Percentiles rank a stretch among this genome's conserved stretches.
Conservation (phyloP, 2,329 filamentous ascomycete genomes). For the Fusarium tuaranense region DNA sequence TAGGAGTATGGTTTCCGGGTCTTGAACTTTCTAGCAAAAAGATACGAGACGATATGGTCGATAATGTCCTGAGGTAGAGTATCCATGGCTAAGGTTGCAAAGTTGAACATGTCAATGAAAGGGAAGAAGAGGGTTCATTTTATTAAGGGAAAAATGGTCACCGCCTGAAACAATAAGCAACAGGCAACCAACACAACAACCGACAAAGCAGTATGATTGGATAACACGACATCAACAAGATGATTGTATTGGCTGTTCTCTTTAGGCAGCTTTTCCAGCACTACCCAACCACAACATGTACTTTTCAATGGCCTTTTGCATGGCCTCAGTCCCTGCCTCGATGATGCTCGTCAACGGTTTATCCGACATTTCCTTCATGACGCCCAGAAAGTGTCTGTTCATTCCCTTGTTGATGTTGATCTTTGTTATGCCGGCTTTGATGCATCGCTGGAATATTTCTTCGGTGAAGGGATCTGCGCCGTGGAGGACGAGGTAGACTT, state of each 20-base stretch:
- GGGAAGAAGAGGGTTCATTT: not conserved
- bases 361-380: slow-evolving; percentile 58
- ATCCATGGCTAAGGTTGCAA: not conserved
- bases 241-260: not conserved
- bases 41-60: slow-evolving; percentile 3
- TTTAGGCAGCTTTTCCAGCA: slow-evolving; percentile 56
- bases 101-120: not conserved
- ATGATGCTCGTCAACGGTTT: slow-evolving; percentile 61
- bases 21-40: not conserved
- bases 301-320: slow-evolving; percentile 61
- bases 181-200: not conserved
- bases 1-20: not conserved
- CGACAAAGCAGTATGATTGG: not conserved
- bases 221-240: not conserved
- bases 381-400: slow-evolving; percentile 60
- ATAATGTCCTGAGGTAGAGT: slow-evolving; percentile 16
- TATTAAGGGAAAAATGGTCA: not conserved
- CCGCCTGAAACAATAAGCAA: not conserved
- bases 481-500: slow-evolving; percentile 60
- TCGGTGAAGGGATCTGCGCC: slow-evolving; percentile 61
- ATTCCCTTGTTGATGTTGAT: slow-evolving; percentile 65
- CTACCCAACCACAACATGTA: slow-evolving; percentile 60
- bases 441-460: slow-evolving; percentile 58
- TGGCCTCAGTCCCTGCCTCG: slow-evolving; percentile 58
- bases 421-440: slow-evolving; percentile 59